These are phyloP conservation scores for Hansenula sp. DNA, from an alignment of 1,139 yeast genomes.

Conservation along the genomic window DNA sequence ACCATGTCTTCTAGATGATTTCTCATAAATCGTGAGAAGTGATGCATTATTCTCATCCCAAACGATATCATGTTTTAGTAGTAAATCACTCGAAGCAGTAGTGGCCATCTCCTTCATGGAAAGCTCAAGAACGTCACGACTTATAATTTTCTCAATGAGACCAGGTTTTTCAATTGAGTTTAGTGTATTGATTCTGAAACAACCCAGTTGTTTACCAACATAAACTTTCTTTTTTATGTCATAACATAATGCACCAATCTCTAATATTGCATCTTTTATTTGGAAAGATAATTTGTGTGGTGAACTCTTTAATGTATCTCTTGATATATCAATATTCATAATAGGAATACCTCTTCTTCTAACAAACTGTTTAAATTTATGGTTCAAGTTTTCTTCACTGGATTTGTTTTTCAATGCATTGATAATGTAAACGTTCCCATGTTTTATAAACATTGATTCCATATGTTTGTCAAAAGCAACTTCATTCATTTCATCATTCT, in stretches of 20 bases:
- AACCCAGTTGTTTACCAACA: conserved; percentile 66
- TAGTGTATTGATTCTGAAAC: conserved; percentile 59
- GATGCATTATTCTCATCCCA: conserved; percentile 60
- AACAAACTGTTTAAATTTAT: conserved; percentile 28
- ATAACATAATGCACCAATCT: conserved; percentile 63
- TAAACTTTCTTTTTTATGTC: conserved; percentile 43
- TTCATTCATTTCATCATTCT: conserved; percentile 61
- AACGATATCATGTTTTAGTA: conserved; percentile 47
- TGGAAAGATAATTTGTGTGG: conserved; percentile 32
- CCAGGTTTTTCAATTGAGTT: conserved; percentile 65
- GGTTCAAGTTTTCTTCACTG: conserved; percentile 37
- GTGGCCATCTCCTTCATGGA: conserved; percentile 51
- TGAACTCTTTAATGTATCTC: conserved; percentile 31
- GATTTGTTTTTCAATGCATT: conserved; percentile 41
- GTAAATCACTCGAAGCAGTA: conserved; percentile 36
- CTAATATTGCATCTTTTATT: conserved; percentile 45
- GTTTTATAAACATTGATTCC: conserved; percentile 50
- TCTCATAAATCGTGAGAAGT: conserved; percentile 37
- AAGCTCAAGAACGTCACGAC: conserved; percentile 56
- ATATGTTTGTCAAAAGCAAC: conserved; percentile 63
- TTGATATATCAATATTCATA: conserved; percentile 29
- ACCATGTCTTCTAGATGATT: conserved; percentile 27
- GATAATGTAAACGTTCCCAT: conserved; percentile 59
- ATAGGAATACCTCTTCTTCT: conserved; percentile 22
- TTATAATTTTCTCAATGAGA: conserved; percentile 50